Evolutionary conservation across 345 rosid genomes (phyloP).

Genomic region (Arabidopsis thaliana): TAIR10.1 NC_003074.8:6414501-6415000

Average conservation of each 20-base stretch:
- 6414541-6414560: slow-evolving; percentile 41
- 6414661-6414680: slow-evolving; percentile 39
- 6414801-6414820: slow-evolving; percentile 86
- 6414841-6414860: slow-evolving; percentile 50
- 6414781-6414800: slow-evolving; percentile 69
- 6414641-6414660: slow-evolving; percentile 32
- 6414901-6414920: slow-evolving; percentile 49
- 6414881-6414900: slow-evolving; percentile 40
- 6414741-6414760: slow-evolving; percentile 47
- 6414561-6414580: slow-evolving; percentile 44
- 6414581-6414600: slow-evolving; percentile 41
- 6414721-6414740: slow-evolving; percentile 43
- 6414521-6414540: slow-evolving; percentile 54
- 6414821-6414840: slow-evolving; percentile 54
- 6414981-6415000: slow-evolving; percentile 45
- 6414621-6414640: slow-evolving; percentile 25
- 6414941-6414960: slow-evolving; percentile 48
- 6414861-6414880: slow-evolving; percentile 33
- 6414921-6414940: slow-evolving; percentile 51
- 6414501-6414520: slow-evolving; percentile 41
- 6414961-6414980: slow-evolving; percentile 45
- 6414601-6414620: slow-evolving; percentile 31
- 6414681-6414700: slow-evolving; percentile 24
- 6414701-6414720: slow-evolving; percentile 36
- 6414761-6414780: slow-evolving; percentile 45